A percentile compares a stretch with the other conserved stretches of the same genome.
phyloP scores from a whole-genome alignment of 768 basidiomycete species.

The Mrakia gelida region DNA sequence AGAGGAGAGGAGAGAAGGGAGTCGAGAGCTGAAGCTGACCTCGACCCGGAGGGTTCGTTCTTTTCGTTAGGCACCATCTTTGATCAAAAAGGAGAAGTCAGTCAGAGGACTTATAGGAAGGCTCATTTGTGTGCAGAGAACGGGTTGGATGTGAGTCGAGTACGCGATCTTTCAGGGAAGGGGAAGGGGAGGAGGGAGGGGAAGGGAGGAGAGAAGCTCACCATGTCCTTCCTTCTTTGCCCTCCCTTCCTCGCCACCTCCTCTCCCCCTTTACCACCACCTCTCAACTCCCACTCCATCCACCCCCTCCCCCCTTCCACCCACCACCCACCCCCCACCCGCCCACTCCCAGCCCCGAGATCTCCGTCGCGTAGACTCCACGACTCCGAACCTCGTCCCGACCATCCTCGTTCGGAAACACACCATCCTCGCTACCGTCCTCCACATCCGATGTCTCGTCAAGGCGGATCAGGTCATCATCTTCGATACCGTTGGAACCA shows the following conservation, averaged over 20 bases:
- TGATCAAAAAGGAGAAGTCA: conserved; percentile 21
- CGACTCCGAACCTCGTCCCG: conserved; percentile 88
- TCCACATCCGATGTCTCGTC: conserved; percentile 90
- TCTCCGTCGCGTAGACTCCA: conserved; percentile 90
- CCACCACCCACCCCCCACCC: conserved; percentile 21
- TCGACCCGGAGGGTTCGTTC: too few species aligned
- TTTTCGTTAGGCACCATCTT: conserved; percentile 20
- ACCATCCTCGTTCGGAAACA: conserved; percentile 85
- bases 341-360: conserved; percentile 68
- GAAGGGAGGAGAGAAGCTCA: neutral
- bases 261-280: neutral
- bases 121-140: conserved; percentile 83
- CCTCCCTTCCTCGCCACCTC: neutral
- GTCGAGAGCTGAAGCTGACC: neutral
- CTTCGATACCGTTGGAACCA: conserved; percentile 86
- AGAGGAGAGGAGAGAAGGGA: neutral
- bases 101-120: conserved; percentile 63
- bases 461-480: conserved; percentile 87
- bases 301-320: neutral
- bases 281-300: neutral
- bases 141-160: conserved; percentile 81
- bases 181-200: neutral
- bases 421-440: conserved; percentile 85
- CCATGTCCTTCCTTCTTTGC: neutral
- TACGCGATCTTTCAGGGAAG: conserved; percentile 30